Conservation (phyloP, 352 stramenopile genomes). For the Phytophthora citricola region DNA sequence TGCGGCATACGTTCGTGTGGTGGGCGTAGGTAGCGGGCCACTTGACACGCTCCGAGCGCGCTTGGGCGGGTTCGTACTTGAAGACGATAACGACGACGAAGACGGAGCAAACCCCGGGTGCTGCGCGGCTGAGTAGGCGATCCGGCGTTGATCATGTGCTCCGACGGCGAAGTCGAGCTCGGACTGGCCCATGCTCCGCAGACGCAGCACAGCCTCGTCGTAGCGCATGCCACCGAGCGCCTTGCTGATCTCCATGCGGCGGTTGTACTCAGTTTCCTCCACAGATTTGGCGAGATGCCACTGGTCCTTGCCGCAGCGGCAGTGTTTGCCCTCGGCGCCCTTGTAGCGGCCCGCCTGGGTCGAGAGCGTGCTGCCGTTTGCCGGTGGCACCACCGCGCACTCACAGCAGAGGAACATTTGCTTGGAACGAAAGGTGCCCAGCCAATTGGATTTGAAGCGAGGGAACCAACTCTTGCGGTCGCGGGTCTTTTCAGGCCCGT, state of each 20-base stretch:
- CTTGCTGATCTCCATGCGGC: slow-evolving; percentile 86
- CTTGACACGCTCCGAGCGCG: slow-evolving; percentile 35
- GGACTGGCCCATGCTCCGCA: slow-evolving; percentile 65
- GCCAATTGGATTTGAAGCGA: slow-evolving; percentile 89
- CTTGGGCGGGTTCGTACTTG: slow-evolving; percentile 32
- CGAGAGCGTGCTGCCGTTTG: slow-evolving; percentile 25
- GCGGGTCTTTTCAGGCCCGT: slow-evolving; percentile 86
- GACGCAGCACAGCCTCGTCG: slow-evolving; percentile 74
- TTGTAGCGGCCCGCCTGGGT: slow-evolving; percentile 68
- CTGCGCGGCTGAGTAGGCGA: slow-evolving; percentile 31
- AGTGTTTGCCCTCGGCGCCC: slow-evolving; percentile 84
- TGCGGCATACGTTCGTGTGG: slow-evolving; percentile 32
- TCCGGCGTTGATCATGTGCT: slow-evolving; percentile 45
- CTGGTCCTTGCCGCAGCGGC: slow-evolving; percentile 78
- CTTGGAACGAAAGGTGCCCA: slow-evolving; percentile 88
- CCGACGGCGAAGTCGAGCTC: slow-evolving; percentile 57
- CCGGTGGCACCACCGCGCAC: slow-evolving; percentile 62
- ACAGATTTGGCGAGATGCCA: slow-evolving; percentile 86
- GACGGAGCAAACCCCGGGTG: slow-evolving; percentile 19
- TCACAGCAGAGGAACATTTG: slow-evolving; percentile 89
- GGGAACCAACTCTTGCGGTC: slow-evolving; percentile 90
- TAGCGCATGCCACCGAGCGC: slow-evolving; percentile 82
- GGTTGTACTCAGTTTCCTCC: slow-evolving; percentile 86
- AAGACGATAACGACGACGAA: slow-evolving; percentile 10
- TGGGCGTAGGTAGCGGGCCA: slow-evolving; percentile 31